Percentiles rank a stretch among this genome's conserved stretches.
Evolutionary conservation across 208 protist genomes (phyloP).

Genomic region (Trypanosoma rangeli): DNA sequence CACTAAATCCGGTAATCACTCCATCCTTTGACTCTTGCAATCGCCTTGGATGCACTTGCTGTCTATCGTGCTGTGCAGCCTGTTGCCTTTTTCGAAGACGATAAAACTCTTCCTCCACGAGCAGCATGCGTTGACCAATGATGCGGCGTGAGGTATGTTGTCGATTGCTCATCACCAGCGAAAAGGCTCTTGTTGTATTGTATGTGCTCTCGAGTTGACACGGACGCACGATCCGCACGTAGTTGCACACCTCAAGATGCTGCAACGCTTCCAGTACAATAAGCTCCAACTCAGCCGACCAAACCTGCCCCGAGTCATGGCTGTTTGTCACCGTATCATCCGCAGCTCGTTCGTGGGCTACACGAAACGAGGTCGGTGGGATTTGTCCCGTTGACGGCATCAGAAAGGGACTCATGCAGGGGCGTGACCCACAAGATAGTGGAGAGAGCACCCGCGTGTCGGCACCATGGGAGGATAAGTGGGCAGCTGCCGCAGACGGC

Average conservation of each 20-base stretch:
- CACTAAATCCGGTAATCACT: background rate
- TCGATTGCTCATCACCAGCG: conserved; percentile 37
- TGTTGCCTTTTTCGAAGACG: background rate
- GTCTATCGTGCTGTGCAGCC: background rate
- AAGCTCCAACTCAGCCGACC: conserved; percentile 35
- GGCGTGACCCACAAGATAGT: background rate
- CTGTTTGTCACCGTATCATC: background rate
- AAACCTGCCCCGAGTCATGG: conserved; percentile 25
- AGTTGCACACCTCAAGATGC: conserved; percentile 58
- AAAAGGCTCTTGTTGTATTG: conserved; percentile 34
- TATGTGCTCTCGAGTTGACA: conserved; percentile 50
- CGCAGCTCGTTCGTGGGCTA: background rate
- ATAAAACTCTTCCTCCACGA: conserved; percentile 26
- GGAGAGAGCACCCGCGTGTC: conserved; percentile 12
- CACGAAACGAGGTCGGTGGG: background rate
- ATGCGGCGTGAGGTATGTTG: conserved; percentile 43
- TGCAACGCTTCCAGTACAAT: conserved; percentile 68
- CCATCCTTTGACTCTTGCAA: background rate
- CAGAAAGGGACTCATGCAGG: background rate
- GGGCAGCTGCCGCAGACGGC: background rate
- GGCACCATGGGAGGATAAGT: background rate
- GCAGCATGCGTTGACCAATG: conserved; percentile 27
- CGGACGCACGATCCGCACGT: conserved; percentile 46
- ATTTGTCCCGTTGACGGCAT: background rate
- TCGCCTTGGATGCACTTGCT: background rate